Evolutionary conservation across 2,329 filamentous ascomycete species (phyloP), one percentile per base, ranked within the genome.

Genomic region (Colletotrichum sp.): DNA sequence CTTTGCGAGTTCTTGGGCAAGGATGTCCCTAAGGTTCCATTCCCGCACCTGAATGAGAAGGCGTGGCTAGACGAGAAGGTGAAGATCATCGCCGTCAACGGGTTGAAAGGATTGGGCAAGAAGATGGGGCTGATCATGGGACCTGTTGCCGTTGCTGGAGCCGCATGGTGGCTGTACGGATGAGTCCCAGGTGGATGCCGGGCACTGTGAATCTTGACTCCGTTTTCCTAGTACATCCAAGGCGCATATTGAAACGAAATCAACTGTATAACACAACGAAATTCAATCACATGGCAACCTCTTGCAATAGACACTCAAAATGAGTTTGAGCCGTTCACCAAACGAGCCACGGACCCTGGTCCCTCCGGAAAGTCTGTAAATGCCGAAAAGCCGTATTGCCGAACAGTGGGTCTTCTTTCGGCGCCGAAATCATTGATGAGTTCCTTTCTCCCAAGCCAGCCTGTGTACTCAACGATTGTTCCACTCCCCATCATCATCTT

Each of bases 1-100:
- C 67, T 80, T 2, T 79, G 79, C 64, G 66, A 76, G 49, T 79
- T 79, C 26, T 52, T 79, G 16, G 68, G 70, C 4, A 77, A 75
- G 68, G 68, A 68, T 7, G 68, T 79, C 8, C 78, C 77, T 1
- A 3, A 69, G 1, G 57, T 21, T 4, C 76, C 76, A 4, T 77
- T 75, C 8, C 76, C 72, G 7, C 72, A 75, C 39, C 7, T 75
- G 16, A 77, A 75, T 36, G 70, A 76, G 39, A 39, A 72, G 62
- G 32, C 30, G 0, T 72, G 68, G 60, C 55, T 75, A 3, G 72
- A 72, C 1, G 72, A 72, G 55, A 72, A 75, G 34, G 34, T 62
- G 16, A 24, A 21, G 16, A 21, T 72, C 0, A 16, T 68, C 28
- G 24, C n/a, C 5, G 6, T 30, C 18, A 63, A 64, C n/a, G 68